These are phyloP conservation scores for Calonectria pteridis DNA, from an alignment of 2,329 filamentous ascomycete genomes.

Conservation along the genomic window DNA sequence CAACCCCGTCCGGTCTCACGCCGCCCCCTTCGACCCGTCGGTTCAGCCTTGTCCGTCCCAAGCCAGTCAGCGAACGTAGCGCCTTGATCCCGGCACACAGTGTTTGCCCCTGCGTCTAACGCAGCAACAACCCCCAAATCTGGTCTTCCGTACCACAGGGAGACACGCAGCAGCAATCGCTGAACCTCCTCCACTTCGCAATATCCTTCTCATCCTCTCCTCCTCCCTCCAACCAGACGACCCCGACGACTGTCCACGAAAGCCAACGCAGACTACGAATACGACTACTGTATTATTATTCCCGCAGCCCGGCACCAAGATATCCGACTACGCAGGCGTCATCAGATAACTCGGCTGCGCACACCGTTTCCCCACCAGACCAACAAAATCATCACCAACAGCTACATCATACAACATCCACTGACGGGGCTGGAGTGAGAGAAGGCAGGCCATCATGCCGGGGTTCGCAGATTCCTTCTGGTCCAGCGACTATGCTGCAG, in stretches of 20 bases:
- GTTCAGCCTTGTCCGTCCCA: conserved; percentile 31
- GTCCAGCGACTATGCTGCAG: conserved; percentile 96
- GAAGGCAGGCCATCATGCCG: conserved; percentile 71
- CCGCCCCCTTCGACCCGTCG: conserved; percentile 24
- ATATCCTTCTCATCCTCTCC: conserved; percentile 21
- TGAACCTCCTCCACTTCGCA: conserved; percentile 6
- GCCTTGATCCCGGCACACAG: conserved; percentile 30
- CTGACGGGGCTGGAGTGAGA: conserved; percentile 40
- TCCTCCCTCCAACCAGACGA: conserved; percentile 22
- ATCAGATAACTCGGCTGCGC: conserved; percentile 23
- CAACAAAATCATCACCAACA: conserved; percentile 23
- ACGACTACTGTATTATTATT: conserved; percentile 6
- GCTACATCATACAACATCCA: conserved; percentile 18
- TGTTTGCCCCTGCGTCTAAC: conserved; percentile 43
- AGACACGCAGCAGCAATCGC: conserved; percentile 42
- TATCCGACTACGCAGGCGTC: conserved; percentile 20
- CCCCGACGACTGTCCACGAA: conserved; percentile 29
- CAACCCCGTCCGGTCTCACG: conserved; percentile 21
- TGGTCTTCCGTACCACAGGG: conserved; percentile 38
- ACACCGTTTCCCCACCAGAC: conserved; percentile 20
- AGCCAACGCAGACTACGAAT: conserved; percentile 21
- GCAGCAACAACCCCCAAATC: conserved; percentile 36
- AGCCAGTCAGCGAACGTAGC: conserved; percentile 31
- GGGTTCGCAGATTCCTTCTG: conserved; percentile 97
- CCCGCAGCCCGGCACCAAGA: conserved; percentile 24